phyloP scores from a whole-genome alignment of 768 basidiomycete species.

The Agrocybe chaxingu region DNA sequence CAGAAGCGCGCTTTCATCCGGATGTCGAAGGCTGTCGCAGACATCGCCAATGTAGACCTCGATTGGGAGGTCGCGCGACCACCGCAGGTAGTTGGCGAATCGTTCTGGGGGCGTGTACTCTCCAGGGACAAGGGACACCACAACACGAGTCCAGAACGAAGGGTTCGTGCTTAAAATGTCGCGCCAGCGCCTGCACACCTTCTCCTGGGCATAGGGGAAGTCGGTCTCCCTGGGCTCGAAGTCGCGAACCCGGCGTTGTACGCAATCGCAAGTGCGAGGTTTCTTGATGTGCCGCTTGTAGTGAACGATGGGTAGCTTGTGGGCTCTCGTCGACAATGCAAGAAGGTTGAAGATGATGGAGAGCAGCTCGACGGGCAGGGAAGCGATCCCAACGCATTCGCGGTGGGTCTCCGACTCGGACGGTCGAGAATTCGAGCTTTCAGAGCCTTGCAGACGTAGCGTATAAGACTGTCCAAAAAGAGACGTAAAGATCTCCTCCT shows the following conservation, averaged over 20 bases:
- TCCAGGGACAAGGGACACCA: background rate
- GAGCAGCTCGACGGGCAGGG: slow-evolving; percentile 4
- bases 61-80: slow-evolving; percentile 1
- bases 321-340: background rate
- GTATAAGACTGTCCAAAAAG: no score
- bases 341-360: slow-evolving; percentile 4
- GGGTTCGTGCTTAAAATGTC: background rate
- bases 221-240: background rate
- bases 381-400: background rate
- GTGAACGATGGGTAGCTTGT: background rate
- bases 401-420: background rate
- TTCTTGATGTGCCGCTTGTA: background rate
- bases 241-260: background rate
- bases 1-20: background rate
- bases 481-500: no score
- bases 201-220: slow-evolving; percentile 4
- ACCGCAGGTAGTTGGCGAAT: background rate
- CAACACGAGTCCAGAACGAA: slow-evolving; percentile 5
- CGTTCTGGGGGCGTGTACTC: background rate
- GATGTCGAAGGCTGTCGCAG: background rate
- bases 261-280: background rate
- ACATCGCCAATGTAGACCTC: slow-evolving; percentile 4
- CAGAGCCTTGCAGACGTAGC: no score
- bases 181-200: slow-evolving; percentile 6
- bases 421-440: no score